Conservation (phyloP, 306 rosid genomes). For the Calophaca sinica region DNA sequence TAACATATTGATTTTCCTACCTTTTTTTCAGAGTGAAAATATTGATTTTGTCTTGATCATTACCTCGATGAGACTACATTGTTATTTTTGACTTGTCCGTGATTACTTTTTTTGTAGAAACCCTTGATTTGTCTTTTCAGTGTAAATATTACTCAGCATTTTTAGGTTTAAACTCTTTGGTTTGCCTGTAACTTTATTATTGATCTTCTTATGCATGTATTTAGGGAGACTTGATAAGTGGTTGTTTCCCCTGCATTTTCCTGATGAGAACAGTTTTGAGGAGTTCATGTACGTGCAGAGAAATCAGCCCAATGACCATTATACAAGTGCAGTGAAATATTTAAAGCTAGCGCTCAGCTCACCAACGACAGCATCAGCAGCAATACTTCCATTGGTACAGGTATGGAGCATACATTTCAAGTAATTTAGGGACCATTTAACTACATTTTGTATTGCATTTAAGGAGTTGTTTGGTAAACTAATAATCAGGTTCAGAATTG, state of each 20-base stretch:
- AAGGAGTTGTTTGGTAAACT: not conserved
- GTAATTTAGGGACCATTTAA: not conserved
- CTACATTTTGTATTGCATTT: constrained; percentile 18
- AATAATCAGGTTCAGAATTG: not conserved
- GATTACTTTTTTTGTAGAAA: not conserved
- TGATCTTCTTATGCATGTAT: constrained; percentile 44
- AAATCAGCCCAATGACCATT: constrained; percentile 55
- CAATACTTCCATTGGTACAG: constrained; percentile 79
- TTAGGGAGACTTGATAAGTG: constrained; percentile 67
- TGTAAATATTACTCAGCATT: not conserved
- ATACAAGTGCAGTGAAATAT: constrained; percentile 64
- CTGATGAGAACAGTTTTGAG: constrained; percentile 54
- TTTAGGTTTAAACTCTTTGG: constrained; percentile 24
- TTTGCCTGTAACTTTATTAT: constrained; percentile 7
- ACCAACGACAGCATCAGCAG: constrained; percentile 50
- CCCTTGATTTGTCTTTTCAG: constrained; percentile 4
- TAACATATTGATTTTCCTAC: constrained; percentile 25
- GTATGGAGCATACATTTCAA: constrained; percentile 49
- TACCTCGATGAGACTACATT: constrained; percentile 20
- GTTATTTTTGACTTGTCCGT: too few relatives aligned
- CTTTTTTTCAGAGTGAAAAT: not conserved
- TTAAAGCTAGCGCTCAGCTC: constrained; percentile 62
- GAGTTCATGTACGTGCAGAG: constrained; percentile 50
- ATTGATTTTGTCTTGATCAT: constrained; percentile 18
- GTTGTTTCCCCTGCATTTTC: constrained; percentile 71